Evolutionary conservation across 2,329 filamentous ascomycete genomes (phyloP).

Genomic region (Verticillium zaregamsianum): DNA sequence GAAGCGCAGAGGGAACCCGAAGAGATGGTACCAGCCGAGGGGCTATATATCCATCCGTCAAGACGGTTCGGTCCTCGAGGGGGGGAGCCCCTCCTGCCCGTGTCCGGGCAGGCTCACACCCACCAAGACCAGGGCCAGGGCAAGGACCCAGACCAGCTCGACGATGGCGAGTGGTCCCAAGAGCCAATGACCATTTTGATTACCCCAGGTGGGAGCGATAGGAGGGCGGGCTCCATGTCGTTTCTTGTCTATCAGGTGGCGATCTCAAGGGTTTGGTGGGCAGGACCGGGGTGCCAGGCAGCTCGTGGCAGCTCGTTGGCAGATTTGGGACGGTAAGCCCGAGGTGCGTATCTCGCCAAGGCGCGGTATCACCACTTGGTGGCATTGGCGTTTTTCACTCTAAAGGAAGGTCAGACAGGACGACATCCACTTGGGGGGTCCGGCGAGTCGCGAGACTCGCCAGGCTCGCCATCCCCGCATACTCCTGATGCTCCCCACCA

Average conservation of each 20-base stretch:
- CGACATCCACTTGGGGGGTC: neutral
- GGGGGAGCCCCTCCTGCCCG: neutral
- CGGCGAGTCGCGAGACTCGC: neutral
- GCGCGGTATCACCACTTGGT: conserved; percentile 5
- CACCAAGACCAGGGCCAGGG: neutral
- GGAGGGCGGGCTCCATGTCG: neutral
- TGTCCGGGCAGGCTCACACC: neutral
- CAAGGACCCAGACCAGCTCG: neutral
- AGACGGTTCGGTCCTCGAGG: neutral
- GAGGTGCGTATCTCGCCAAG: conserved; percentile 5
- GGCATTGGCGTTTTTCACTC: conserved; percentile 2
- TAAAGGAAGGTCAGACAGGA: conserved; percentile 1
- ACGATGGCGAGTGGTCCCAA: neutral
- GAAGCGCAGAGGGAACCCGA: neutral
- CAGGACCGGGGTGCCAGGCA: neutral
- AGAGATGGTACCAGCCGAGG: neutral
- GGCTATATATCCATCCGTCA: neutral
- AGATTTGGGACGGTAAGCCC: neutral
- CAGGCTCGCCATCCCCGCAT: conserved; percentile 1
- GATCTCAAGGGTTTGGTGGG: conserved; percentile 1
- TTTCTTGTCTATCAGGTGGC: conserved; percentile 4
- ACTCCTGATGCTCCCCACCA: neutral
- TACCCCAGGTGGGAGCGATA: neutral
- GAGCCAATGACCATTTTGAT: neutral
- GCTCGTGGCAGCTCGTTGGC: neutral